Percentiles rank a stretch among this genome's conserved stretches.
phyloP scores from a whole-genome alignment of 2,329 filamentous ascomycete species.

The Lachnellula subtilissima region DNA sequence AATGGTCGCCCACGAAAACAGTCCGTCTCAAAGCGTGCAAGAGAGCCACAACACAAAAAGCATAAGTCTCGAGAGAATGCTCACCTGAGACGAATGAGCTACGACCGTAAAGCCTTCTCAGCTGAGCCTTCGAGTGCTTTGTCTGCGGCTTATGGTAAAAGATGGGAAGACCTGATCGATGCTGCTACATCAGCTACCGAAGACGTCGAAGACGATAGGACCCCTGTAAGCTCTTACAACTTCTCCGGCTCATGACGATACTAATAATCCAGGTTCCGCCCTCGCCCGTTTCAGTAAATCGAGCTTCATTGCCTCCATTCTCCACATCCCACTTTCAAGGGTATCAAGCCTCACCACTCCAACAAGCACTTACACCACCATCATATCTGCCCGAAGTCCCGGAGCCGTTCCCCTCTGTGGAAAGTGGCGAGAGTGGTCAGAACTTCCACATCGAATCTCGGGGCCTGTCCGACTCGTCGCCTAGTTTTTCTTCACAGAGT shows the following conservation, averaged over 20 bases:
- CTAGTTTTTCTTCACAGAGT: constrained; percentile 65
- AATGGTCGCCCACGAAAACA: constrained; percentile 71
- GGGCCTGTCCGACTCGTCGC: constrained; percentile 65
- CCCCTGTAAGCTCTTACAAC: constrained; percentile 61
- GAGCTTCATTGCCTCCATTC: constrained; percentile 58
- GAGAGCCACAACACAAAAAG: constrained; percentile 74
- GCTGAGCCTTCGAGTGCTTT: constrained; percentile 65
- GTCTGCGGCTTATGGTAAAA: constrained; percentile 65
- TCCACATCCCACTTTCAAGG: constrained; percentile 56
- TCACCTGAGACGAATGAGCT: constrained; percentile 60
- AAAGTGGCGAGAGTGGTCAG: constrained; percentile 68
- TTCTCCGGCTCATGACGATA: neutral
- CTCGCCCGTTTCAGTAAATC: constrained; percentile 59
- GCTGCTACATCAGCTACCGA: constrained; percentile 90
- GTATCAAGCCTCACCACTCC: constrained; percentile 85
- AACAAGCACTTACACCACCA: constrained; percentile 85
- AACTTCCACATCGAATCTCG: constrained; percentile 66
- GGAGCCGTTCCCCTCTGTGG: constrained; percentile 85
- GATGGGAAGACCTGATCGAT: constrained; percentile 96
- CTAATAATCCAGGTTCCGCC: constrained; percentile 52
- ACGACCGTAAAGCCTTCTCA: constrained; percentile 77
- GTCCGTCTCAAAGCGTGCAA: constrained; percentile 74
- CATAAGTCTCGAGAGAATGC: constrained; percentile 67
- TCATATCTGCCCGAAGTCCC: constrained; percentile 59
- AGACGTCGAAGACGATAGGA: constrained; percentile 84